These are phyloP conservation scores for Paraconiothyrium brasiliense DNA, from an alignment of 2,329 filamentous ascomycete genomes.

Conservation along the genomic window DNA sequence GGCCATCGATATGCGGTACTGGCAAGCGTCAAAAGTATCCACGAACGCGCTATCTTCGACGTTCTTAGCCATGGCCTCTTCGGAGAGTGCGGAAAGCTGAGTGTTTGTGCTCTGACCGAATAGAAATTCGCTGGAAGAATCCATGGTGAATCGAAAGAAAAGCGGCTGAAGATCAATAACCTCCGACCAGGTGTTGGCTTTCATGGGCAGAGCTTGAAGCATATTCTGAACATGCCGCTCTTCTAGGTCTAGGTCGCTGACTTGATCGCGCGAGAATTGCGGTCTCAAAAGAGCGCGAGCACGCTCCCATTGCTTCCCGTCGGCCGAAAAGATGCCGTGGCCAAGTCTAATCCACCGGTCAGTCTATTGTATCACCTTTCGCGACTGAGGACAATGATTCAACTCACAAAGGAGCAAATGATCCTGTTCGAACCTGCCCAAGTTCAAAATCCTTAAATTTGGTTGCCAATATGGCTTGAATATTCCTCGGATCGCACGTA, in stretches of 20 bases:
- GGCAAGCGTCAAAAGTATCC: background rate
- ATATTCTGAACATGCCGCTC: slow-evolving; percentile 46
- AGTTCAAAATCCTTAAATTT: slow-evolving; percentile 58
- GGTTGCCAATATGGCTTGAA: slow-evolving; percentile 56
- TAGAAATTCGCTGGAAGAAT: slow-evolving; percentile 50
- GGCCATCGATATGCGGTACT: background rate
- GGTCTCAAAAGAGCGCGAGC: slow-evolving; percentile 46
- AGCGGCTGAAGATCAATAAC: slow-evolving; percentile 49
- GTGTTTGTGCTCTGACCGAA: slow-evolving; percentile 48
- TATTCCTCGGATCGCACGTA: slow-evolving; percentile 54
- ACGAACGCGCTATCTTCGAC: slow-evolving; percentile 27
- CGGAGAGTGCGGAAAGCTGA: slow-evolving; percentile 33
- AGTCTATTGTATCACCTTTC: background rate
- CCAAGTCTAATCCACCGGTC: background rate
- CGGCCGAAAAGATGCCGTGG: slow-evolving; percentile 34
- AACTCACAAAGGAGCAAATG: slow-evolving; percentile 50
- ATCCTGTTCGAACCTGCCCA: slow-evolving; percentile 44
- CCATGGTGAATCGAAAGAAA: slow-evolving; percentile 52
- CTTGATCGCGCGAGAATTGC: slow-evolving; percentile 46
- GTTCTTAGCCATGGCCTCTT: background rate
- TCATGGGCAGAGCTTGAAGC: slow-evolving; percentile 34
- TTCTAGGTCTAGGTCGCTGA: slow-evolving; percentile 45
- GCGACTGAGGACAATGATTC: background rate
- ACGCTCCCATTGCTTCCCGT: slow-evolving; percentile 44
- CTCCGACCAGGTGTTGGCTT: slow-evolving; percentile 34